phyloP scores from a whole-genome alignment of 2,329 filamentous ascomycete genomes.

The Botrytis medusae region DNA sequence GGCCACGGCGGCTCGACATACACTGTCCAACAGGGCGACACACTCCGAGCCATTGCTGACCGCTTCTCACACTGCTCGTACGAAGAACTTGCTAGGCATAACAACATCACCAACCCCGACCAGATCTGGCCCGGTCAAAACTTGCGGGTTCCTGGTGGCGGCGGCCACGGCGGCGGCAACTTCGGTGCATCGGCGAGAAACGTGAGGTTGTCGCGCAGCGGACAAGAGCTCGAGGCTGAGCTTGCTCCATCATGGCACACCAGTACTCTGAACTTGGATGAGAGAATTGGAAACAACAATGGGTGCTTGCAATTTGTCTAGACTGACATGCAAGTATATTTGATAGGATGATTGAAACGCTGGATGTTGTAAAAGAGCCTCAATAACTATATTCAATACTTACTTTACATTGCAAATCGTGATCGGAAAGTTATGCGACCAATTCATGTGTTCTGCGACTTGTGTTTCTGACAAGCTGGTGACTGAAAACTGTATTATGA shows the following conservation, averaged over 20 bases:
- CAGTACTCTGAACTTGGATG: neutral
- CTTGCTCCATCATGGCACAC: neutral
- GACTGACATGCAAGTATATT: neutral
- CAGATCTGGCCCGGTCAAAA: neutral
- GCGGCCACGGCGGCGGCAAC: neutral
- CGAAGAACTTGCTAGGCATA: neutral
- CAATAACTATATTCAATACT: neutral
- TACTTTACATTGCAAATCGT: neutral
- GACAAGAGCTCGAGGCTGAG: neutral
- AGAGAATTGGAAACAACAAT: neutral
- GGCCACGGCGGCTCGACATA: neutral
- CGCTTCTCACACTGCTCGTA: neutral
- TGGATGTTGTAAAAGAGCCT: neutral
- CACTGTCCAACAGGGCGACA: neutral
- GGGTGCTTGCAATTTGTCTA: neutral
- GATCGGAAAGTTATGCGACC: neutral
- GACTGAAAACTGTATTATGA: neutral
- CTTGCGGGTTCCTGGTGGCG: neutral
- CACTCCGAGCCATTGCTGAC: neutral
- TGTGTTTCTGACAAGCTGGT: neutral
- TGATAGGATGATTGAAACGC: neutral
- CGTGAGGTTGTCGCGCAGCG: neutral
- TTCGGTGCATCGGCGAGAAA: neutral
- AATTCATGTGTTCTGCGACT: neutral
- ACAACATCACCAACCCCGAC: neutral